Conservation (phyloP, 2,329 filamentous ascomycete species). For the Tolypocladium paradoxum region DNA sequence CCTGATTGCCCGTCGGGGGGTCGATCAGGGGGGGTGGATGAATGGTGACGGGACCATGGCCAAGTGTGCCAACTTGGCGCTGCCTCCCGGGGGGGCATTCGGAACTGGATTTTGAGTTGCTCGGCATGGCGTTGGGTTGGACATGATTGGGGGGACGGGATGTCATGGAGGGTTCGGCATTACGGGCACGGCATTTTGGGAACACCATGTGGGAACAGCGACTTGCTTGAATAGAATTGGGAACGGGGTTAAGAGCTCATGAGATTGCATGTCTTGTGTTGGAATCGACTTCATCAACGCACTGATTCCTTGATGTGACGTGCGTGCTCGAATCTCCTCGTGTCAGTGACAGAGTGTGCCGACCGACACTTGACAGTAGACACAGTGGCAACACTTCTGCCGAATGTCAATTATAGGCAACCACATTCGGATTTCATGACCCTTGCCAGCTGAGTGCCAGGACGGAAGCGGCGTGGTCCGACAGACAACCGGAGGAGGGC, state of each 20-base stretch:
- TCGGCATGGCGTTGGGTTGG: too few species aligned
- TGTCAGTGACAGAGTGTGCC: background rate
- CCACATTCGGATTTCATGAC: background rate
- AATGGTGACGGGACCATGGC: constrained; percentile 3
- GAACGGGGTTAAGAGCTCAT: too few species aligned
- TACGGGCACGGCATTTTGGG: too few species aligned
- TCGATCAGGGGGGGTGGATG: constrained; percentile 11
- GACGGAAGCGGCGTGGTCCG: too few species aligned
- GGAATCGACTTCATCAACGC: too few species aligned
- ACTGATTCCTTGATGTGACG: too few species aligned
- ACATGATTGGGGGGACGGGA: too few species aligned
- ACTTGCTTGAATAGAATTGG: too few species aligned
- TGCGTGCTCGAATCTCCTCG: background rate
- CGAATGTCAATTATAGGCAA: background rate
- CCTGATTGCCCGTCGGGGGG: constrained; percentile 7
- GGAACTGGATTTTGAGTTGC: constrained; percentile 4
- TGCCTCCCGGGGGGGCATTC: constrained; percentile 11
- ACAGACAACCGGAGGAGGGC: background rate
- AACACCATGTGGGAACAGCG: too few species aligned
- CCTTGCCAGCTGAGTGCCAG: background rate
- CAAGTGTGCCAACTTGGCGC: constrained; percentile 9
- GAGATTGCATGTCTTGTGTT: too few species aligned
- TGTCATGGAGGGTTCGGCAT: too few species aligned
- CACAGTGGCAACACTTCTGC: background rate
- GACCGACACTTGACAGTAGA: background rate